Evolutionary conservation across 768 basidiomycete species (phyloP).

Genomic region (Sistotremastrum niveocremeum): DNA sequence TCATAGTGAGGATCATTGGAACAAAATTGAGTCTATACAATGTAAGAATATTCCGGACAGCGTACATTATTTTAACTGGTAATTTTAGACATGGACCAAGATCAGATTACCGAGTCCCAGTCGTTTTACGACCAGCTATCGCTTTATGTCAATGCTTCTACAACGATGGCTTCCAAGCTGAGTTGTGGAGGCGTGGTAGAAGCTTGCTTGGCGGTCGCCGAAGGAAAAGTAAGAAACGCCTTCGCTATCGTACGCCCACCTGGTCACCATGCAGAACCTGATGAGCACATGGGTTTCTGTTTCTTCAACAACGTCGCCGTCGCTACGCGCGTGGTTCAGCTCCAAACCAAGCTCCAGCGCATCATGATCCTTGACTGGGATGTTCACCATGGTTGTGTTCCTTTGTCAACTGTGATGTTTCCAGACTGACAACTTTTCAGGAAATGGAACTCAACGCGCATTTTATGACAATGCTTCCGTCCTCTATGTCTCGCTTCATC

Average conservation of each 20-base stretch:
- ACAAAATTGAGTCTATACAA: constrained; percentile 72
- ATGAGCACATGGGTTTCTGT: constrained; percentile 98
- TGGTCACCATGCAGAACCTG: constrained; percentile 96
- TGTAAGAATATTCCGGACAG: constrained; percentile 35
- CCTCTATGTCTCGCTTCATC: constrained; percentile 88
- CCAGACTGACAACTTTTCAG: constrained; percentile 24
- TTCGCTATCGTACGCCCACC: constrained; percentile 96
- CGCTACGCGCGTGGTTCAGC: constrained; percentile 70
- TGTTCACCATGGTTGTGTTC: constrained; percentile 71
- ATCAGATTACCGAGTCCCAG: constrained; percentile 63
- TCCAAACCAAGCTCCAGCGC: constrained; percentile 54
- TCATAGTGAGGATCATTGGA: constrained; percentile 86
- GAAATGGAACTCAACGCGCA: constrained; percentile 93
- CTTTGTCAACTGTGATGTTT: not conserved
- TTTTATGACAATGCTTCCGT: constrained; percentile 89
- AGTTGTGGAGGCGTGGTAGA: constrained; percentile 95
- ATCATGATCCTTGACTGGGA: constrained; percentile 97
- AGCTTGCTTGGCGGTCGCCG: constrained; percentile 75
- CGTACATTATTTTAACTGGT: constrained; percentile 3
- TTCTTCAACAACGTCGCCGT: constrained; percentile 99
- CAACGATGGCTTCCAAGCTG: constrained; percentile 71
- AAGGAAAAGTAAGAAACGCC: constrained; percentile 64
- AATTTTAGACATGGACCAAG: constrained; percentile 51
- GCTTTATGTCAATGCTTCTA: constrained; percentile 79
- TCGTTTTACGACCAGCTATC: constrained; percentile 84